Evolutionary conservation across 139 green algal species (phyloP), one percentile per base, ranked within the genome.

Genomic region (Dunaliella sp.): DNA sequence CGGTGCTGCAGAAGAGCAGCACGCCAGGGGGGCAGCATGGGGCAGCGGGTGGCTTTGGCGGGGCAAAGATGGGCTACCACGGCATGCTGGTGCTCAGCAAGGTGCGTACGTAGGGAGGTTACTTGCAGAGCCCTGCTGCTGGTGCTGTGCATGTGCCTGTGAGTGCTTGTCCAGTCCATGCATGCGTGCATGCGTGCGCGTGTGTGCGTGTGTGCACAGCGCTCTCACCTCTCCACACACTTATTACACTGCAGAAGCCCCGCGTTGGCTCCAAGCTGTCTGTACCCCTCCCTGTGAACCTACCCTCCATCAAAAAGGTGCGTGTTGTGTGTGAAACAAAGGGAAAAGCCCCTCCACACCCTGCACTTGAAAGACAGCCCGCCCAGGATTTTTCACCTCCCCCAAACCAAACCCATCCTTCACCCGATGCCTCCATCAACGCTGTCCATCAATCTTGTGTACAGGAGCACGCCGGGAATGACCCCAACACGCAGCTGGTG

Each of bases 271-370:
- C 83, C 36, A 97, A 97, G 90, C 89, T 97, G 0, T 88, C 92
- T 28, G 93, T 96, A 24, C 95, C 95, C 0, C 94, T 94, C 82
- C 95, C 95, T 36, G 94, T 97, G 32, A 96, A 97, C 88, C 89
- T 97, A 0, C 94, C 95, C 0, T 96, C 94, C 1, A 90, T 96
- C 26, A 95, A 94, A 85, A 96, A 96, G 92, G 94, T 94, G 72
- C 1, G 89, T 74, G n/a, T n/a, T n/a, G n/a, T n/a, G n/a, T n/a
- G n/a, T n/a, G n/a, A n/a, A n/a, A n/a, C n/a, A n/a, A n/a, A n/a
- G n/a, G n/a, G n/a, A n/a, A n/a, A n/a, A n/a, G n/a, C n/a, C n/a
- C n/a, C n/a, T n/a, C n/a, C n/a, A n/a, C n/a, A n/a, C n/a, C n/a
- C n/a, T n/a, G n/a, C n/a, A n/a, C n/a, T n/a, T n/a, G n/a, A n/a